Evolutionary conservation across 2,329 filamentous ascomycete species (phyloP).

Genomic region (Aspergillus oerlinghausenensis): DNA sequence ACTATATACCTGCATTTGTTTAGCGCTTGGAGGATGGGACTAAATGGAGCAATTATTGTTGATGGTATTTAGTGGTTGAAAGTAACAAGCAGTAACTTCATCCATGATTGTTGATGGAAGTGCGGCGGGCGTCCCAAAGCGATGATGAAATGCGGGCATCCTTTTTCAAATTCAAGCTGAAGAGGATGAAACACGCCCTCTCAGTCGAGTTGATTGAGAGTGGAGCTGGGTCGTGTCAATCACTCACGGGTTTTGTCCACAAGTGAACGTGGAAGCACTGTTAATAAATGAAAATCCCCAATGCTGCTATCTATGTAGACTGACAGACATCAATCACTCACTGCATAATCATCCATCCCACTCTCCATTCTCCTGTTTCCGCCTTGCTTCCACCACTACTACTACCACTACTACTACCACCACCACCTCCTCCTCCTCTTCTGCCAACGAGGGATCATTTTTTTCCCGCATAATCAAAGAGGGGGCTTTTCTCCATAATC

Average conservation of each 20-base stretch:
- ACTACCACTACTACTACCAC: background rate
- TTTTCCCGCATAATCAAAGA: background rate
- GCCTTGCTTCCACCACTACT: background rate
- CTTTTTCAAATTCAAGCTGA: background rate
- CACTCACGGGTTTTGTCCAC: background rate
- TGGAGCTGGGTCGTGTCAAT: background rate
- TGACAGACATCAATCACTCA: background rate
- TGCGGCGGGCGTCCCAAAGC: background rate
- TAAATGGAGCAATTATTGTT: background rate
- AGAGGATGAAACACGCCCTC: background rate
- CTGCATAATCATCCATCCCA: background rate
- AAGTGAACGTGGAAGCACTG: background rate
- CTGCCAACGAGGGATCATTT: background rate
- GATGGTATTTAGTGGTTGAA: background rate
- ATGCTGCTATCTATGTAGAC: background rate
- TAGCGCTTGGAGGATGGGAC: background rate
- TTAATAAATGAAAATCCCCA: background rate
- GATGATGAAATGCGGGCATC: background rate
- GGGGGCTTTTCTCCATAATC: constrained; percentile 6
- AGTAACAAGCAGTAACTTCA: background rate
- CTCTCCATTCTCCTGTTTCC: background rate
- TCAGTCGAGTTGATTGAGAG: background rate
- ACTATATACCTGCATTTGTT: background rate
- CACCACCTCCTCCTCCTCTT: background rate
- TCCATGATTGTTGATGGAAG: background rate